A percentile compares a stretch with the other conserved stretches of the same genome.
Evolutionary conservation across 2,329 filamentous ascomycete genomes (phyloP).

Genomic region (Aspergillus uvarum): DNA sequence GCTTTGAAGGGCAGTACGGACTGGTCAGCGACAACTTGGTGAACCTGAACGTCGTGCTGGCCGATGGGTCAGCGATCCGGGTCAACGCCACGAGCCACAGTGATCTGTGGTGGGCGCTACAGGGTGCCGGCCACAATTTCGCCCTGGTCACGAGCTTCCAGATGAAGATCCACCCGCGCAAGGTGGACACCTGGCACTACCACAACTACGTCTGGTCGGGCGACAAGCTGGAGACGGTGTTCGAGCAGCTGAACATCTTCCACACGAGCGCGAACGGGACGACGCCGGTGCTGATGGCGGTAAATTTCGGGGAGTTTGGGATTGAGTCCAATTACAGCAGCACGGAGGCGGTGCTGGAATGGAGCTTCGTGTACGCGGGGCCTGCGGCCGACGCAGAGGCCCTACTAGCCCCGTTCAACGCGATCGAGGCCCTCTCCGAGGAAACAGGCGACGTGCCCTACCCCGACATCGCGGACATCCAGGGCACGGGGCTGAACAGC

Average conservation of each 20-base stretch:
- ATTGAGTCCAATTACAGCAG: background rate
- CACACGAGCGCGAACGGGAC: background rate
- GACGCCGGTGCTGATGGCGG: background rate
- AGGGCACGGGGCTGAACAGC: background rate
- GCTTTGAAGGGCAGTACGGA: constrained; percentile 46
- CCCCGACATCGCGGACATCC: background rate
- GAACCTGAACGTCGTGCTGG: constrained; percentile 21
- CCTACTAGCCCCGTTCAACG: background rate
- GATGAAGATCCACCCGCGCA: background rate
- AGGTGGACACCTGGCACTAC: background rate
- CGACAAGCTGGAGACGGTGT: background rate
- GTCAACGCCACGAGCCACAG: constrained; percentile 37
- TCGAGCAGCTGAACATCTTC: background rate
- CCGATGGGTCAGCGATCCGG: constrained; percentile 36
- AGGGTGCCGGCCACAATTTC: constrained; percentile 56
- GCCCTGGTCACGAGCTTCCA: constrained; percentile 38
- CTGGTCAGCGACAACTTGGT: constrained; percentile 24
- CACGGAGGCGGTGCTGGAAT: background rate
- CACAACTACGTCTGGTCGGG: background rate
- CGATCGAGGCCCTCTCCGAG: background rate
- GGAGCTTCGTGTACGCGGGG: constrained; percentile 2
- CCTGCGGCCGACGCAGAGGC: background rate
- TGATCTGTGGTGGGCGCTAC: constrained; percentile 55
- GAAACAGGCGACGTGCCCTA: background rate
- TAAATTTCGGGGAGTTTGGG: background rate